Conservation (phyloP, 805 yeast genomes). For the Lipomyces anomalus region DNA sequence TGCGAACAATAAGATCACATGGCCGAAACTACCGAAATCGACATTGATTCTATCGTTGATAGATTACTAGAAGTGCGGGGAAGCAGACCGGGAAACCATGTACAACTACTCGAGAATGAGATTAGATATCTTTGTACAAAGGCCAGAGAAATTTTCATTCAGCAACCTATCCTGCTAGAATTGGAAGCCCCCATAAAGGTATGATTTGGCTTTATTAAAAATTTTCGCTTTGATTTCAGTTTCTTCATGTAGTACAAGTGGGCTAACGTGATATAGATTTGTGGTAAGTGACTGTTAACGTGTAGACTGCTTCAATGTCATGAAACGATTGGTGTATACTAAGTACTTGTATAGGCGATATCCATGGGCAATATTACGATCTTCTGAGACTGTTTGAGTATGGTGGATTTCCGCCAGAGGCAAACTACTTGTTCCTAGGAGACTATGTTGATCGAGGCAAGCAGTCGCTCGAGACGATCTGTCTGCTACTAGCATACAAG, state of each 20-base stretch:
- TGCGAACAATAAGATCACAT: constrained; percentile 21
- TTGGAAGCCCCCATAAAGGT: constrained; percentile 95
- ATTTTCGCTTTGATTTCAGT: too few species aligned
- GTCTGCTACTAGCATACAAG: constrained; percentile 88
- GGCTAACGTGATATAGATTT: neutral
- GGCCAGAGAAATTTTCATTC: constrained; percentile 96
- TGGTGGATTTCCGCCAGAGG: constrained; percentile 99
- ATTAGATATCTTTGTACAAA: constrained; percentile 93
- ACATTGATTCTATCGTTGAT: constrained; percentile 94
- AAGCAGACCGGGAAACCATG: constrained; percentile 96
- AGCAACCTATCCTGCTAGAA: constrained; percentile 92
- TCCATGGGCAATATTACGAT: constrained; percentile 97
- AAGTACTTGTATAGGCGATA: too few species aligned
- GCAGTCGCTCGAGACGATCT: constrained; percentile 93
- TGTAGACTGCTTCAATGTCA: too few species aligned
- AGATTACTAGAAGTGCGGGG: constrained; percentile 96
- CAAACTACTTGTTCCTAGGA: constrained; percentile 90
- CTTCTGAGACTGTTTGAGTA: constrained; percentile 91
- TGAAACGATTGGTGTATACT: too few species aligned
- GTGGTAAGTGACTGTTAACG: too few species aligned
- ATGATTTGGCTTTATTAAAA: constrained; percentile 33
- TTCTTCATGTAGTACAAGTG: too few species aligned
- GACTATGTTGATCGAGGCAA: constrained; percentile 99
- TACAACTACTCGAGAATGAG: constrained; percentile 86
- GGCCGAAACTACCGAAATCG: constrained; percentile 63